Base-by-base conservation (phyloP, 2,329 filamentous ascomycete genomes). In the Pezicula carpinea region DNA sequence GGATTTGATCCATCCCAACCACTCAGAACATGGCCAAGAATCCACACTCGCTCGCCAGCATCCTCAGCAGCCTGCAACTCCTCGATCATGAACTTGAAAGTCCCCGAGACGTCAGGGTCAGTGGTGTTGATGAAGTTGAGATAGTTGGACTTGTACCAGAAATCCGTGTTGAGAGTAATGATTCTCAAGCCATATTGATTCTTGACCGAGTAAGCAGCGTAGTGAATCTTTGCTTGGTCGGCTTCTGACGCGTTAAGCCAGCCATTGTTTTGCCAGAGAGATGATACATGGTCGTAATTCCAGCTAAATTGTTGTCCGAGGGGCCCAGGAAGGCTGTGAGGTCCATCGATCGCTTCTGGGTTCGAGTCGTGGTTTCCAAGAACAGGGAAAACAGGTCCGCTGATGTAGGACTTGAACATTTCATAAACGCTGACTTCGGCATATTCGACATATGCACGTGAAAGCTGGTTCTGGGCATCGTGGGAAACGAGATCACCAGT, bases 361-460 rank as follows among this genome's bases (percentile, higher is more conserved):
- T 69, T 76, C 10, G 69, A 73, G 55, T 81, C 77, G 47, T 81
- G 77, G 51, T 81, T 81, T 2, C 79, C 78, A 1, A 82, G 67
- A 0, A 74, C 75, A 1, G 73, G 63, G 49, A 79, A 82, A 3
- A 82, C 70, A 3, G 79, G 77, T 0, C 75, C 75, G 3, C 72
- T 73, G 31, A 82, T 68, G 53, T 79, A 80, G 4, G 67, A 62
- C 55, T 78, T 77, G 59, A 82, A 70, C 68, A 82, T 72, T 21
- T 70, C 66, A 59, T 73, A 79, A 31, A 80, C 62, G 41, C 71
- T 71, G 1, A 67, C 67, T 60, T 81, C 76, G 1, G 73, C 67
- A 52, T 80, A 78, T 53, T 78, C 70, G 10, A 73, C 66, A 48
- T 79, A 80, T 2, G 66, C 69, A 29, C 68, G 67, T 11, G 76